Conservation (phyloP, 768 basidiomycete species). For the Suillus variegatus region DNA sequence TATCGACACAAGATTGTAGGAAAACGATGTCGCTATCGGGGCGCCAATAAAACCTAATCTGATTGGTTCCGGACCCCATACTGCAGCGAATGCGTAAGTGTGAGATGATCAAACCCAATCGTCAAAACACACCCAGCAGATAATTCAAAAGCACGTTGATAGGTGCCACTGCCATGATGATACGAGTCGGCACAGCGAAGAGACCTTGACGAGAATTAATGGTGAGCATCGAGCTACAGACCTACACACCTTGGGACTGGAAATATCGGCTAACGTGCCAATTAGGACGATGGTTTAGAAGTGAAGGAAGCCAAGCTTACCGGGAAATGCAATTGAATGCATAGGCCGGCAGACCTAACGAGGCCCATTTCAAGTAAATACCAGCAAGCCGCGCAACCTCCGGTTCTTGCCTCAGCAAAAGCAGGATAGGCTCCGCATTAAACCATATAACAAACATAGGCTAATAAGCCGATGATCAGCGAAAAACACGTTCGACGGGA, state of each 20-base stretch:
- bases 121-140: slow-evolving; percentile 56
- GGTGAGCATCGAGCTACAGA: not conserved
- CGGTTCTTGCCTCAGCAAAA: slow-evolving; percentile 74
- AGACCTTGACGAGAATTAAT: slow-evolving; percentile 45
- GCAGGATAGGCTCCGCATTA: slow-evolving; percentile 76
- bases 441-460: slow-evolving; percentile 75
- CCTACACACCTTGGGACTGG: slow-evolving; percentile 65
- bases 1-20: slow-evolving; percentile 78
- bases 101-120: not conserved
- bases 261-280: slow-evolving; percentile 38
- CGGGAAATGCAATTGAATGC: slow-evolving; percentile 52
- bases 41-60: slow-evolving; percentile 91
- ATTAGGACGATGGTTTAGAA: not conserved
- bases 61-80: slow-evolving; percentile 81
- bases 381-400: slow-evolving; percentile 79
- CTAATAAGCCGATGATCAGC: slow-evolving; percentile 19
- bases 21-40: slow-evolving; percentile 84
- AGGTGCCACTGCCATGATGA: slow-evolving; percentile 78
- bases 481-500: not conserved
- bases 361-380: slow-evolving; percentile 71
- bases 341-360: slow-evolving; percentile 76
- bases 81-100: slow-evolving; percentile 30
- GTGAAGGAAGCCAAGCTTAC: slow-evolving; percentile 23
- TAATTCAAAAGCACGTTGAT: slow-evolving; percentile 82
- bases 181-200: slow-evolving; percentile 79